phyloP scores from a whole-genome alignment of 345 rosid genomes.

The Geranium brycei region DNA sequence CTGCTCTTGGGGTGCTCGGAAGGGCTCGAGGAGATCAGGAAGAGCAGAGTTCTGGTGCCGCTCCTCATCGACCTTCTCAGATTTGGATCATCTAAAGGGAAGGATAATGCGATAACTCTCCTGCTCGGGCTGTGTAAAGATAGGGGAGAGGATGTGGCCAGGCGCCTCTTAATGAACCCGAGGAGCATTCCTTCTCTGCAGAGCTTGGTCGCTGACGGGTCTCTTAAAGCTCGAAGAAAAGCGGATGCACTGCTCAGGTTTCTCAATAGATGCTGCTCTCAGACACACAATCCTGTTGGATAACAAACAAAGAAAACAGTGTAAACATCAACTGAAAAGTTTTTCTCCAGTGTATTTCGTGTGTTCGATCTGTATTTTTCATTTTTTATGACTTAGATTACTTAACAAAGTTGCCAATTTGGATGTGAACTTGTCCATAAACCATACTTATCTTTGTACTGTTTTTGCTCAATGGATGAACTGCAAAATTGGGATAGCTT shows the following conservation, averaged over 20 bases:
- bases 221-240: conserved; percentile 50
- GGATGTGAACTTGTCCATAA: not conserved
- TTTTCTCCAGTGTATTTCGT: not conserved
- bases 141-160: conserved; percentile 46
- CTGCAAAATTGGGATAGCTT: too few relatives aligned
- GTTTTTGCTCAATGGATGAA: too few relatives aligned
- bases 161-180: conserved; percentile 40
- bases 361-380: not conserved
- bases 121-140: conserved; percentile 49
- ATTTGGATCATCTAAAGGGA: conserved; percentile 54
- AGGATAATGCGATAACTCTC: conserved; percentile 46
- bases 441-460: not conserved
- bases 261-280: conserved; percentile 48
- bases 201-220: conserved; percentile 43
- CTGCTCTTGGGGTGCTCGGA: conserved; percentile 29
- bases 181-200: conserved; percentile 56
- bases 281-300: conserved; percentile 26
- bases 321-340: not conserved
- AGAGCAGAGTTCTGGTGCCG: conserved; percentile 38
- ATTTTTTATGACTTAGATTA: not conserved
- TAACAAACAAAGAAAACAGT: conserved; percentile 6
- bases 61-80: conserved; percentile 50
- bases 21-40: conserved; percentile 40
- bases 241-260: conserved; percentile 55
- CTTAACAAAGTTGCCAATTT: not conserved